Evolutionary conservation across 164 flowering plant genomes (phyloP), one percentile per base, ranked within the genome.

Genomic region (Vitis labrusca): DNA sequence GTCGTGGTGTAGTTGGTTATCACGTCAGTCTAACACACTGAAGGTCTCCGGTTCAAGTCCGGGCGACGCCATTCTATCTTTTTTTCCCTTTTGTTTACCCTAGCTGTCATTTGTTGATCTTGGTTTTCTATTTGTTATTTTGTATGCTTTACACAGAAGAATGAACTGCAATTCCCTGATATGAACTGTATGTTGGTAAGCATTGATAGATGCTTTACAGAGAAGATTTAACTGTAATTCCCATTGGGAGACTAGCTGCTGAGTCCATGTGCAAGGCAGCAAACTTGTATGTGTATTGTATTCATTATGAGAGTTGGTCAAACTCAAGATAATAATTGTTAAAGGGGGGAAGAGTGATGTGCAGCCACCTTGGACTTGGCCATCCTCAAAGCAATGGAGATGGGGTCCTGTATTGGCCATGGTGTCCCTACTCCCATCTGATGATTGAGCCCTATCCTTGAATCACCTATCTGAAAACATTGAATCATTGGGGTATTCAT

Each of bases 1-100:
- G 59, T 86, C 88, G 79, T 86, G 91, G 90, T 88, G 89, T 91
- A 89, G 91, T 85, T 85, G 91, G 92, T 89, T 89, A 89, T 91
- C 89, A 89, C 89, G 88, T 87, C 90, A 82, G 87, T 85, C 92
- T 84, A 89, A 88, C 91, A 89, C 90, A 83, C 89, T 85, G 91
- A 88, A 88, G 97, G 90, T 91, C 94, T 88, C 88, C 91, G 85
- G 91, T 87, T 88, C 91, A 78, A 90, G 51, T 55, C 91, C 83
- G 93, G 90, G 91, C 89, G 93, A 87, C 70, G 97, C 90, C 91
- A 89, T 55, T 15, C 7, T 6, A 3, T 37, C 8, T 37, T 37
- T 37, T 37, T 37, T 37, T 2, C 27, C 27, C 5, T 1, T 37
- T 37, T 37, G 0, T 37, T 37, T 37, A 2, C 7, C 44, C 44